These are phyloP conservation scores for Auriculariales sp. DNA, from an alignment of 768 basidiomycete species.

Conservation along the genomic window DNA sequence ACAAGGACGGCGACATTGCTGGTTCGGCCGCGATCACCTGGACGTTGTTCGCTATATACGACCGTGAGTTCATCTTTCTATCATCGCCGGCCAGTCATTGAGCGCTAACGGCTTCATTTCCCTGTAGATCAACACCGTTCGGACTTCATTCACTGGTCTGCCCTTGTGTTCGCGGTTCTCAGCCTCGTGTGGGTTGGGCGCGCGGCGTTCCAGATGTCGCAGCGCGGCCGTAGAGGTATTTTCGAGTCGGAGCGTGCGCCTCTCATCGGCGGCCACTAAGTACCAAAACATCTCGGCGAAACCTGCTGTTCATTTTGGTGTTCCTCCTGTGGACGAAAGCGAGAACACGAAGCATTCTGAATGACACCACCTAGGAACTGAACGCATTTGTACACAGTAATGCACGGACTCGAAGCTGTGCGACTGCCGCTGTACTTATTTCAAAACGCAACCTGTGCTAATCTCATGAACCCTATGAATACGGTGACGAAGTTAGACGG, in stretches of 20 bases:
- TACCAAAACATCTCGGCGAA: too few relatives aligned
- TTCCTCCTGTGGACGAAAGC: too few relatives aligned
- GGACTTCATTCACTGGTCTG: slow-evolving; percentile 28
- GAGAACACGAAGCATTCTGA: too few relatives aligned
- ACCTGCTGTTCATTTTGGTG: too few relatives aligned
- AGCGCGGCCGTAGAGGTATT: slow-evolving; percentile 12
- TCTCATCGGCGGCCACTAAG: slow-evolving; percentile 13
- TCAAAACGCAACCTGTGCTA: too few relatives aligned
- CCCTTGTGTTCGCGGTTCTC: slow-evolving; percentile 25
- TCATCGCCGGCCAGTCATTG: too few relatives aligned
- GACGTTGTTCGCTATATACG: slow-evolving; percentile 26
- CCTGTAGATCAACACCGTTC: slow-evolving; percentile 15
- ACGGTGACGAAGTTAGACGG: too few relatives aligned
- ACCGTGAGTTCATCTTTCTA: slow-evolving; percentile 6
- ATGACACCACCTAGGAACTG: too few relatives aligned
- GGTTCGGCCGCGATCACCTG: slow-evolving; percentile 28
- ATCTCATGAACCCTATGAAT: too few relatives aligned
- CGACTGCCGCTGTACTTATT: too few relatives aligned
- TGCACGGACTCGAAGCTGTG: too few relatives aligned
- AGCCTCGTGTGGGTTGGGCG: slow-evolving; percentile 25
- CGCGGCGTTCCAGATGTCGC: slow-evolving; percentile 13
- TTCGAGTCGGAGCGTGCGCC: slow-evolving; percentile 26
- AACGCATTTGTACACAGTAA: too few relatives aligned
- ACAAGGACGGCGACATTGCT: slow-evolving; percentile 24
- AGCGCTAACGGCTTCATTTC: slow-evolving; percentile 1